Percentiles rank a stretch among this genome's conserved stretches.
Evolutionary conservation across 768 basidiomycete genomes (phyloP).

Genomic region (Postia placenta): DNA sequence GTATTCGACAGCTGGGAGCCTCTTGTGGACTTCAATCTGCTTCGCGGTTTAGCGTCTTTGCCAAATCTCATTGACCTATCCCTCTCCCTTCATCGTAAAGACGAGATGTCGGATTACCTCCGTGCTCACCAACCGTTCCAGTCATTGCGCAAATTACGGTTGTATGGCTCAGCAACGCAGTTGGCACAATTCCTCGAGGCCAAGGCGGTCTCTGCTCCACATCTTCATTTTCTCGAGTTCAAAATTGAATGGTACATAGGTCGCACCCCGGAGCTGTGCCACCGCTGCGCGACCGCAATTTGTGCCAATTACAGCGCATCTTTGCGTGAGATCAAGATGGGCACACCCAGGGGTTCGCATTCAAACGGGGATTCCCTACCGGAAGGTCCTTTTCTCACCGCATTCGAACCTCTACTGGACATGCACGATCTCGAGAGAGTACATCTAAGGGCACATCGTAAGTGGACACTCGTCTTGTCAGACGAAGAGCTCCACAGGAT

Average conservation of each 20-base stretch:
- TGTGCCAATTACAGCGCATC: no score
- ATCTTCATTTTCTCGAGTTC: background rate
- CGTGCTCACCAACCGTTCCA: background rate
- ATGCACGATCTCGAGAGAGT: background rate
- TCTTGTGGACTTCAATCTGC: background rate
- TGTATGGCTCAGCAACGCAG: background rate
- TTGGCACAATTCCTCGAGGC: background rate
- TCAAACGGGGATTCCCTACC: no score
- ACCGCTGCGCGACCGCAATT: no score
- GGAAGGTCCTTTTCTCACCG: background rate
- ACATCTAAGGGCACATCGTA: background rate
- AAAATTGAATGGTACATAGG: background rate
- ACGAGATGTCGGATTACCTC: background rate
- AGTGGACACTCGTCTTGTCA: background rate
- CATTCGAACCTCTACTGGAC: background rate
- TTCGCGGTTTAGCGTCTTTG: background rate
- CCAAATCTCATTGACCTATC: background rate
- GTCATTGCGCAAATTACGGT: background rate
- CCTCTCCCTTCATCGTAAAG: background rate
- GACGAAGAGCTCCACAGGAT: background rate
- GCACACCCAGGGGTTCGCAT: no score
- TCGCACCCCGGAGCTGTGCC: background rate
- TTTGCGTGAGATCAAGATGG: no score
- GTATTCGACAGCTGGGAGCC: background rate
- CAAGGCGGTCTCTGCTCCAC: background rate